Conservation (phyloP, 2,329 filamentous ascomycete species). For the Aspergillus neotritici region DNA sequence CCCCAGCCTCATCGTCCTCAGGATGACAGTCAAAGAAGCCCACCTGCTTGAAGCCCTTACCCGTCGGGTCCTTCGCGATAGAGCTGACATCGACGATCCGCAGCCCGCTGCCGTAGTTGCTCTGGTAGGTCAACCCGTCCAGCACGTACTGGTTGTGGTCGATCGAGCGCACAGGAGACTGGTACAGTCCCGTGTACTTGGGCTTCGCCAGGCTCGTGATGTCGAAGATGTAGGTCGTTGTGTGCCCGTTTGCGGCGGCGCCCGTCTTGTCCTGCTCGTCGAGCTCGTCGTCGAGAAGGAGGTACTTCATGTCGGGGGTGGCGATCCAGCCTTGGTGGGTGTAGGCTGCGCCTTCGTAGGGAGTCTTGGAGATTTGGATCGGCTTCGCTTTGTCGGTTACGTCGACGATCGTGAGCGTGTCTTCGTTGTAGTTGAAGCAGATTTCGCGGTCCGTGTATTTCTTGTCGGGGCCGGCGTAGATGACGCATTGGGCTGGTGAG, state of each 20-base stretch:
- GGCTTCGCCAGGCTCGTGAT: conserved; percentile 10
- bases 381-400: conserved; percentile 11
- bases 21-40: conserved; percentile 16
- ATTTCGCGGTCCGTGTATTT: conserved; percentile 13
- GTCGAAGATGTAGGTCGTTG: conserved; percentile 18
- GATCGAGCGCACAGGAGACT: conserved; percentile 15
- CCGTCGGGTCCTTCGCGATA: conserved; percentile 11
- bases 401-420: conserved; percentile 16
- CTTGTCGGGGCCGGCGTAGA: conserved; percentile 13
- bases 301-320: conserved; percentile 11
- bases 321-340: conserved; percentile 17
- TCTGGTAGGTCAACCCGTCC: conserved; percentile 13
- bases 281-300: conserved; percentile 16
- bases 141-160: conserved; percentile 19
- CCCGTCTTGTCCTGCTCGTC: conserved; percentile 13
- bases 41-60: conserved; percentile 11
- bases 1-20: conserved; percentile 11
- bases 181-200: conserved; percentile 14
- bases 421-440: conserved; percentile 20
- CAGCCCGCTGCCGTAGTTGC: conserved; percentile 16
- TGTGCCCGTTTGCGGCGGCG: conserved; percentile 15
- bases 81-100: conserved; percentile 16
- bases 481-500: conserved; percentile 13
- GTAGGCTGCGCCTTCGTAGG: conserved; percentile 14
- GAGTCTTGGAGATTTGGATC: conserved; percentile 15